A percentile compares a stretch with the other conserved stretches of the same genome.
These are phyloP conservation scores for Tieghemiomyces parasiticus DNA, from an alignment of 192 early-diverging fungal species.

Conservation along the genomic window DNA sequence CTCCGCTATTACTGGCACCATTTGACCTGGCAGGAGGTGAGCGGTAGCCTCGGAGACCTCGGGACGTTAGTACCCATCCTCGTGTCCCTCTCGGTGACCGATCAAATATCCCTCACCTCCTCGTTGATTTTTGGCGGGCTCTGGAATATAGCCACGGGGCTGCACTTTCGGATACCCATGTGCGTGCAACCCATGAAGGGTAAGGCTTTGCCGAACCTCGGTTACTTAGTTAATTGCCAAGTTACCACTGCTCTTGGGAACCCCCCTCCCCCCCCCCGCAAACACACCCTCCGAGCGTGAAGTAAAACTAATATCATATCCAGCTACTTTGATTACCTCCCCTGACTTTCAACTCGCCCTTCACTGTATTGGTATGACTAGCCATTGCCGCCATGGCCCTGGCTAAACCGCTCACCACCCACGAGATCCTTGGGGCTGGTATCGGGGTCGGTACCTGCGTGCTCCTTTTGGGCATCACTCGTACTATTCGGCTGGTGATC, in stretches of 20 bases:
- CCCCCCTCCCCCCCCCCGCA: neutral
- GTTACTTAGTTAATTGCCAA: neutral
- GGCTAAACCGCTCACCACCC: constrained; percentile 47
- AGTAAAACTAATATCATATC: neutral
- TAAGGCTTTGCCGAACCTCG: constrained; percentile 15
- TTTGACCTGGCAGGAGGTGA: constrained; percentile 27
- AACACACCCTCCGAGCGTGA: neutral
- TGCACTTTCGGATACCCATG: constrained; percentile 67
- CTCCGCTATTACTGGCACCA: neutral
- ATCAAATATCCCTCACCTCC: constrained; percentile 58
- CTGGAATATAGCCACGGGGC: constrained; percentile 71
- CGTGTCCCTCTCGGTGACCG: constrained; percentile 53
- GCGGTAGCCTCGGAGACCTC: constrained; percentile 56
- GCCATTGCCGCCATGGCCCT: constrained; percentile 70
- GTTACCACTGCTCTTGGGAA: neutral
- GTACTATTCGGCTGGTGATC: constrained; percentile 48
- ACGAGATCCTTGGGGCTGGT: constrained; percentile 54
- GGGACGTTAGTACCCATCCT: constrained; percentile 81
- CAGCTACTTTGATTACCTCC: neutral
- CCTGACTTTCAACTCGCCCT: neutral
- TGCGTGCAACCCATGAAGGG: constrained; percentile 91
- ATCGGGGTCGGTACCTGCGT: constrained; percentile 48
- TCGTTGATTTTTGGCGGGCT: constrained; percentile 77
- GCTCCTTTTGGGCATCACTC: constrained; percentile 49
- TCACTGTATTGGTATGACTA: constrained; percentile 15